Conservation (phyloP, 2,329 filamentous ascomycete genomes). For the Calonectria hawksworthii region DNA sequence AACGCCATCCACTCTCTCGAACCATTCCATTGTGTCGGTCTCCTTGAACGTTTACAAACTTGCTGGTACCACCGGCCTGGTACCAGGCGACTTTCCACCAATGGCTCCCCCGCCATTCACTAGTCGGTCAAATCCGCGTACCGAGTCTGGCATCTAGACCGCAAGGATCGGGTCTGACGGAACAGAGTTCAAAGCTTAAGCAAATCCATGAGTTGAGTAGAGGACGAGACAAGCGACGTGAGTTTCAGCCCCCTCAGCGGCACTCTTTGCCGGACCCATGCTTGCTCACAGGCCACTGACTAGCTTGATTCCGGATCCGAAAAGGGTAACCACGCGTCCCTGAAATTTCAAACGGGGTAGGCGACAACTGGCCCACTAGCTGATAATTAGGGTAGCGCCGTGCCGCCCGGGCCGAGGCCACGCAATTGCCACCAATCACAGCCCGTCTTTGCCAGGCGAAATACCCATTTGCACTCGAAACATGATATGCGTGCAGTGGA, state of each 20-base stretch:
- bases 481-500: background rate
- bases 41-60: background rate
- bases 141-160: no score
- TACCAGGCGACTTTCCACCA: background rate
- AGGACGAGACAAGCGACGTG: background rate
- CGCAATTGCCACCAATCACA: background rate
- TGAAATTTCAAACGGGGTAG: background rate
- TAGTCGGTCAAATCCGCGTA: background rate
- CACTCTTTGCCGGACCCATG: background rate
- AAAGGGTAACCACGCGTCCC: background rate
- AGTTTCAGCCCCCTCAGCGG: background rate
- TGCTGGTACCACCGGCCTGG: background rate
- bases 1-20: background rate
- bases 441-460: background rate
- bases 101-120: background rate
- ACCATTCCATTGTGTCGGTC: background rate
- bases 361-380: background rate
- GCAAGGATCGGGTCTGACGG: background rate
- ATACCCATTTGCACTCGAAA: background rate
- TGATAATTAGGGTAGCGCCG: background rate
- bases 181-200: background rate
- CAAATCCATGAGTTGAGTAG: background rate
- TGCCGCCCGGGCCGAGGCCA: conserved; percentile 3
- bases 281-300: background rate
- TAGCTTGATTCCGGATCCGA: background rate